These are phyloP conservation scores for Suillus decipiens DNA, from an alignment of 768 basidiomycete genomes.

Conservation along the genomic window DNA sequence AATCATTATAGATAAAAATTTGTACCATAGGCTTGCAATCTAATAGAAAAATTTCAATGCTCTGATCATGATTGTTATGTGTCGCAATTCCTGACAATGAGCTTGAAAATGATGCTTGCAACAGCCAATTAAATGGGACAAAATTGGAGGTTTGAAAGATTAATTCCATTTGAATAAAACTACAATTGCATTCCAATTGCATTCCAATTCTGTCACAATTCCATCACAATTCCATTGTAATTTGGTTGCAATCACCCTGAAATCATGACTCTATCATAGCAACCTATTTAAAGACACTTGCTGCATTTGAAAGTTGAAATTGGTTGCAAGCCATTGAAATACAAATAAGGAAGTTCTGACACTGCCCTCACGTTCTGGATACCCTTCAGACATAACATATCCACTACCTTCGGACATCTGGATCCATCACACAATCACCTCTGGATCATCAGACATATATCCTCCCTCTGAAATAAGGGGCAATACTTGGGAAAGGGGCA, in stretches of 20 bases:
- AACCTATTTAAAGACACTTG: background rate
- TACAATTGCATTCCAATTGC: background rate
- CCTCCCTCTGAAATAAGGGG: too few relatives aligned
- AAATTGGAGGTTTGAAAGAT: background rate
- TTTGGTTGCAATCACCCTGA: background rate
- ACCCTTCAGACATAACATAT: too few relatives aligned
- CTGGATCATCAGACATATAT: too few relatives aligned
- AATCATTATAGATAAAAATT: background rate
- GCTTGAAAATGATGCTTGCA: constrained; percentile 2
- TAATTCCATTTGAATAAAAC: background rate
- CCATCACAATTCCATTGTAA: background rate
- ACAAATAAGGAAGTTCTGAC: constrained; percentile 3
- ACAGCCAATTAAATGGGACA: background rate
- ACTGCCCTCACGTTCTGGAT: too few relatives aligned
- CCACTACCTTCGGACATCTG: too few relatives aligned
- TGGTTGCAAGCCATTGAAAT: background rate
- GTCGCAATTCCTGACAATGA: background rate
- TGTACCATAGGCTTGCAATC: background rate
- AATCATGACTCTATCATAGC: background rate
- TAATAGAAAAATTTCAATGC: background rate
- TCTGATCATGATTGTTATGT: background rate
- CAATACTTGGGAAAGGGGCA: too few relatives aligned
- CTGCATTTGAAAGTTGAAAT: constrained; percentile 2
- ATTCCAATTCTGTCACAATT: too few relatives aligned
- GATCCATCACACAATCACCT: too few relatives aligned